phyloP scores from a whole-genome alignment of 2,329 filamentous ascomycete species.

The Fusarium abutilonis region DNA sequence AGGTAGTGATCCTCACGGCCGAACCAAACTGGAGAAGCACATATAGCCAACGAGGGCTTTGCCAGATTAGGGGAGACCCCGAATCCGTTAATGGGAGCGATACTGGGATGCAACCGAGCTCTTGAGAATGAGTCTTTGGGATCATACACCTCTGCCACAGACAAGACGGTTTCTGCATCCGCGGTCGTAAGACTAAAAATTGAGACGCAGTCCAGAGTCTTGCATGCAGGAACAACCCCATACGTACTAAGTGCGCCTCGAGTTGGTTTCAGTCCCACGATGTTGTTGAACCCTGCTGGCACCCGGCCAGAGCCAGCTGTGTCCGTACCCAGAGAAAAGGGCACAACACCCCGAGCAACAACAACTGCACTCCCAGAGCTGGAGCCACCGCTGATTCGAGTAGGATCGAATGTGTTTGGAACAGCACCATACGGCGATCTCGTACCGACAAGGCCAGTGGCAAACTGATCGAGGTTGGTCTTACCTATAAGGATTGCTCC shows the following conservation, averaged over 20 bases:
- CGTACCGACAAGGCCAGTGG: conserved; percentile 69
- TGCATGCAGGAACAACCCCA: conserved; percentile 65
- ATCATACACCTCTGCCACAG: conserved; percentile 60
- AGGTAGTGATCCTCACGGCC: conserved; percentile 51
- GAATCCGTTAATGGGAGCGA: conserved; percentile 45
- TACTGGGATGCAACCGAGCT: conserved; percentile 35
- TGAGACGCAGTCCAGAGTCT: conserved; percentile 66
- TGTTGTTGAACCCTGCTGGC: conserved; percentile 63
- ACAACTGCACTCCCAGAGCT: conserved; percentile 67
- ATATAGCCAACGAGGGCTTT: conserved; percentile 52
- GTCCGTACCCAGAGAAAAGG: conserved; percentile 67
- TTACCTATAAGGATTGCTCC: conserved; percentile 69
- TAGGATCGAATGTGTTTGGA: conserved; percentile 59
- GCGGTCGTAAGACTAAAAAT: conserved; percentile 60
- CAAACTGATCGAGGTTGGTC: conserved; percentile 69
- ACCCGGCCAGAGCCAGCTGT: conserved; percentile 66
- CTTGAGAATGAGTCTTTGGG: conserved; percentile 63
- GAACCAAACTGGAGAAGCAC: conserved; percentile 54
- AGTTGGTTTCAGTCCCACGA: conserved; percentile 63
- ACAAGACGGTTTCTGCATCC: conserved; percentile 62
- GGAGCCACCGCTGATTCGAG: conserved; percentile 59
- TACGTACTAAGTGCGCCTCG: conserved; percentile 61
- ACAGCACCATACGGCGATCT: conserved; percentile 68
- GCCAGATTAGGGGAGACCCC: conserved; percentile 8
- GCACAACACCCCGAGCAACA: conserved; percentile 62